Evolutionary conservation across 768 basidiomycete genomes (phyloP).

Genomic region (Dentipellis sp.): DNA sequence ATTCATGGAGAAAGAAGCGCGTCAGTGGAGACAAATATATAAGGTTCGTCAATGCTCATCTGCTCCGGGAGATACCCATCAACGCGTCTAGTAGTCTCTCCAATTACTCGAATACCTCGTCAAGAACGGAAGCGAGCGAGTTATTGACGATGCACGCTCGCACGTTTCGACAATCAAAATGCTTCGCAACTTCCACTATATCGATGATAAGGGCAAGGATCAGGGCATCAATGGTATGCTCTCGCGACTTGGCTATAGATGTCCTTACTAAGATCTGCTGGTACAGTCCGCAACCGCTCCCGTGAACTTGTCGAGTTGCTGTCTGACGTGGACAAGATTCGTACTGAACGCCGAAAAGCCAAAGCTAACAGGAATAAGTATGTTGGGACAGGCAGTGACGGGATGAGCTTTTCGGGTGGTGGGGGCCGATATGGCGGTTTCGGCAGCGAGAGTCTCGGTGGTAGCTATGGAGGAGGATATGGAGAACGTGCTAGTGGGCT

Average conservation of each 20-base stretch:
- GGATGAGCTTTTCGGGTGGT: constrained; percentile 51
- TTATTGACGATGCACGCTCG: constrained; percentile 93
- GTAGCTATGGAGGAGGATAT: constrained; percentile 23
- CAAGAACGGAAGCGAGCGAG: constrained; percentile 95
- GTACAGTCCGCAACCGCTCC: constrained; percentile 90
- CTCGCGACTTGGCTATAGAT: not conserved
- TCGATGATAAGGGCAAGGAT: constrained; percentile 98
- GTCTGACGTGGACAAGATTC: constrained; percentile 84
- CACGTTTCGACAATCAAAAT: constrained; percentile 96
- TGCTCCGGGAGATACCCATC: not conserved
- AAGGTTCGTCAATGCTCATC: constrained; percentile 43
- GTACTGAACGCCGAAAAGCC: constrained; percentile 84
- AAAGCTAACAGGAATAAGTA: constrained; percentile 90
- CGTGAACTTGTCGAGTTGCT: constrained; percentile 90
- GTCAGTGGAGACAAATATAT: constrained; percentile 98
- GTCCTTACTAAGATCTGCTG: not conserved
- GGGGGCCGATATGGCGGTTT: constrained; percentile 63
- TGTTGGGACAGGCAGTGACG: constrained; percentile 77
- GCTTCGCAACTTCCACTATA: constrained; percentile 95
- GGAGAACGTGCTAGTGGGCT: constrained; percentile 33
- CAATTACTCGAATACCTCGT: constrained; percentile 93
- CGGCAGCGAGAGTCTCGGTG: constrained; percentile 41
- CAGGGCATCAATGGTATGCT: constrained; percentile 90
- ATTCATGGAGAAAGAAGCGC: constrained; percentile 97
- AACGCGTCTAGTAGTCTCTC: constrained; percentile 48